These are phyloP conservation scores for Aspergillus sojae DNA, from an alignment of 2,329 filamentous ascomycete genomes.

Conservation along the genomic window DNA sequence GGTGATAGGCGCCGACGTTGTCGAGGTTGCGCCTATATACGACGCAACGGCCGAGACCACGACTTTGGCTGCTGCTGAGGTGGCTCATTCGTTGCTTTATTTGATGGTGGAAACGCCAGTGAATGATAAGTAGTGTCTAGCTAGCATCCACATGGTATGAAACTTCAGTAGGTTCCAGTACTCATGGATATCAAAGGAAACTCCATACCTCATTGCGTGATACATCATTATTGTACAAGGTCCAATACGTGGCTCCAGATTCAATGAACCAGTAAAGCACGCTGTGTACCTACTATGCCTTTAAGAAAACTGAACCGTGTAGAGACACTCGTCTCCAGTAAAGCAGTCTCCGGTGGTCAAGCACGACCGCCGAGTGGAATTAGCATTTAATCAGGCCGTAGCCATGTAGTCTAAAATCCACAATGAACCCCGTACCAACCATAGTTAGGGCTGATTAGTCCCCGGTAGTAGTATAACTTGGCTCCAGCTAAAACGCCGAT, in stretches of 20 bases:
- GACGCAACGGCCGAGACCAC: constrained; percentile 59
- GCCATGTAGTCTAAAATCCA: background rate
- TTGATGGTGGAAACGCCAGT: constrained; percentile 35
- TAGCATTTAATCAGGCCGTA: background rate
- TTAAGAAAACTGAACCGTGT: background rate
- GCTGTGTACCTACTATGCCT: rapidly evolving
- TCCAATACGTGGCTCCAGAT: background rate
- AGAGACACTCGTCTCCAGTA: background rate
- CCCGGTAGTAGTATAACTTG: no score
- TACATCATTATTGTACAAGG: background rate
- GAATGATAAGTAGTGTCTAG: background rate
- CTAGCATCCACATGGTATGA: background rate
- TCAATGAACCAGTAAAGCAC: background rate
- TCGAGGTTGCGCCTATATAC: constrained; percentile 60
- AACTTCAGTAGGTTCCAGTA: background rate
- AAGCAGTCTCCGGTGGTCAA: background rate
- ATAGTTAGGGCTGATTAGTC: background rate
- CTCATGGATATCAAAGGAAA: no score
- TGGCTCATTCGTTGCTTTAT: constrained; percentile 53
- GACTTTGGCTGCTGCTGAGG: constrained; percentile 56
- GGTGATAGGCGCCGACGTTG: constrained; percentile 58
- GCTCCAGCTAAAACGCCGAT: no score
- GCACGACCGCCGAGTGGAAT: background rate
- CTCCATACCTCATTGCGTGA: background rate
- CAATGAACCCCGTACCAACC: background rate